phyloP scores from a whole-genome alignment of 2,329 filamentous ascomycete species.

The Plectosphaerella plurivora region DNA sequence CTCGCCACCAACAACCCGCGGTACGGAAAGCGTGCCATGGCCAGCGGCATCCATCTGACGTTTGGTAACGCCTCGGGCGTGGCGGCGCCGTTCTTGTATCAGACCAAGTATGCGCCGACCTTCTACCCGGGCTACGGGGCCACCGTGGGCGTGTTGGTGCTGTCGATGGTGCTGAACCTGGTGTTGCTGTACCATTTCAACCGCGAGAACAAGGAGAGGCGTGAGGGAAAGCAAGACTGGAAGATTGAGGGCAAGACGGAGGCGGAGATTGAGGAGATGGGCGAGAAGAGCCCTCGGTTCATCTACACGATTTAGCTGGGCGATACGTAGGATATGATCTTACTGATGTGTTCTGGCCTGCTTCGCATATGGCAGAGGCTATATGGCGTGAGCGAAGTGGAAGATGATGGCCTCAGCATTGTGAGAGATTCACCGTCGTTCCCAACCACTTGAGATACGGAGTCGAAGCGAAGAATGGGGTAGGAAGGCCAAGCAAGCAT shows the following conservation, averaged over 20 bases:
- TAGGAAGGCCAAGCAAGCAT: too few relatives aligned
- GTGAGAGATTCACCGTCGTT: neutral
- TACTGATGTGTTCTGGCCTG: too few relatives aligned
- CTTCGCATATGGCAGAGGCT: too few relatives aligned
- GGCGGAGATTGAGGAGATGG: constrained; percentile 35
- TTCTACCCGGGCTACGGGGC: constrained; percentile 48
- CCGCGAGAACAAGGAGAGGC: constrained; percentile 28
- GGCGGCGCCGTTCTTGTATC: constrained; percentile 56
- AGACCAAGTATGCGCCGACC: constrained; percentile 33
- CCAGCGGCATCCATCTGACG: constrained; percentile 56
- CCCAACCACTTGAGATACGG: too few relatives aligned
- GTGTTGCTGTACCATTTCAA: constrained; percentile 22
- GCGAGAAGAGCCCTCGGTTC: constrained; percentile 32
- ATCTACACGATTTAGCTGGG: constrained; percentile 12
- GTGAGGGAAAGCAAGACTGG: constrained; percentile 30
- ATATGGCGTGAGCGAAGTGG: too few relatives aligned
- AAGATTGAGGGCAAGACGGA: constrained; percentile 34
- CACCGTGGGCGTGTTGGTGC: constrained; percentile 40
- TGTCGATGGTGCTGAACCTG: constrained; percentile 23
- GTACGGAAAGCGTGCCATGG: constrained; percentile 61
- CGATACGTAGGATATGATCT: too few relatives aligned
- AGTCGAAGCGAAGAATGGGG: too few relatives aligned
- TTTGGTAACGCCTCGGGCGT: constrained; percentile 61
- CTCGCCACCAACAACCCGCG: constrained; percentile 55
- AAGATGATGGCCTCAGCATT: too few relatives aligned